Conservation (phyloP, 305 asterid genomes). For the Rubia tinctorum region DNA sequence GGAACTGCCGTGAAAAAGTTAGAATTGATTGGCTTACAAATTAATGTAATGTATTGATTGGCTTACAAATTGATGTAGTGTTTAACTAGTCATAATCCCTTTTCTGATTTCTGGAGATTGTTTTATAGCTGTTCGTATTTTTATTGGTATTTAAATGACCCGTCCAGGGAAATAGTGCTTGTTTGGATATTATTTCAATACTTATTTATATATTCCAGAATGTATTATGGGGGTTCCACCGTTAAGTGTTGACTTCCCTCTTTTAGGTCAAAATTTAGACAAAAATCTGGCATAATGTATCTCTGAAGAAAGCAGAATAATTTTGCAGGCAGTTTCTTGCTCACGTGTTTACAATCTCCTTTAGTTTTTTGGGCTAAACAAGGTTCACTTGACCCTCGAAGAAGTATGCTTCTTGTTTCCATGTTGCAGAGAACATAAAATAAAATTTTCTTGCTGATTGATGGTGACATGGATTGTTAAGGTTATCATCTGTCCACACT, state of each 20-base stretch:
- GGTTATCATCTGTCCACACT: background rate
- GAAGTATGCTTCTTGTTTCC: background rate
- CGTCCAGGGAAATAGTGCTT: background rate
- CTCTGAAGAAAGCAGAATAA: background rate
- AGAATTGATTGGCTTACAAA: too few species aligned
- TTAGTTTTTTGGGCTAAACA: background rate
- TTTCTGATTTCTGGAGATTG: background rate
- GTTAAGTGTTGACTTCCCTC: background rate
- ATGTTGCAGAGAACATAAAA: background rate
- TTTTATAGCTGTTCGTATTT: background rate
- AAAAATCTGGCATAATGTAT: background rate
- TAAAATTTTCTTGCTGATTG: background rate
- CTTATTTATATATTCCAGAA: background rate
- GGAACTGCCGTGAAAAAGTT: too few species aligned
- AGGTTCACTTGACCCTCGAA: background rate
- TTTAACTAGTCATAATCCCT: background rate
- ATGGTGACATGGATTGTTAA: too few species aligned
- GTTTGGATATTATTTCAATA: background rate
- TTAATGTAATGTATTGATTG: too few species aligned
- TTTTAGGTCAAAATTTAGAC: background rate
- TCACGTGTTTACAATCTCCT: background rate
- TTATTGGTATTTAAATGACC: background rate
- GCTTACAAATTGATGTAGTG: too few species aligned
- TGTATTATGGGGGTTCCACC: background rate
- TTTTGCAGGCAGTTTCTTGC: background rate